Percentiles rank a stretch among this genome's conserved stretches.
Conservation (phyloP, 2,329 filamentous ascomycete species). For the Torrubiella hemipterigena region DNA sequence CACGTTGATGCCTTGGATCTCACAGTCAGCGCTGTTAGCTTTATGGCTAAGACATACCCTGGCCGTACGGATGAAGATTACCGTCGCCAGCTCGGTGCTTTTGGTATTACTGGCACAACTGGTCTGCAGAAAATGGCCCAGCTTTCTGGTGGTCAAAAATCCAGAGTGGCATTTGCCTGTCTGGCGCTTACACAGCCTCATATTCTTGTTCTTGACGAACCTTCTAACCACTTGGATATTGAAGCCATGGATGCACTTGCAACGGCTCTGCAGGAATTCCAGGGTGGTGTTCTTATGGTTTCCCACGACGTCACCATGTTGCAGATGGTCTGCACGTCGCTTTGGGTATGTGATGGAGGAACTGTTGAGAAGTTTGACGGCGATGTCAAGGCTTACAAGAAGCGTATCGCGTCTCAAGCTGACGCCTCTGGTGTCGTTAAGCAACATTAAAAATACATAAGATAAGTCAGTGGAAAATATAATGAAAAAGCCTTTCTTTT, state of each 20-base stretch:
- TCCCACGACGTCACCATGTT: constrained; percentile 99
- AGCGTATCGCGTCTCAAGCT: constrained; percentile 82
- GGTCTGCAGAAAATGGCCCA: constrained; percentile 92
- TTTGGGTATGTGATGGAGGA: constrained; percentile 95
- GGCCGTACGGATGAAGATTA: constrained; percentile 95
- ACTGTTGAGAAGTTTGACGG: constrained; percentile 94
- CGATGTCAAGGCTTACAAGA: constrained; percentile 95
- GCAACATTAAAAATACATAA: constrained; percentile 33
- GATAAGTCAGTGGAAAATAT: too few species aligned
- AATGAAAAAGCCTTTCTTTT: too few species aligned
- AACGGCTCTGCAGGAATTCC: constrained; percentile 70
- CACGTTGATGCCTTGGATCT: constrained; percentile 94
- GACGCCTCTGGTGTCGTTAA: constrained; percentile 78
- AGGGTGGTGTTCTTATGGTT: constrained; percentile 95
- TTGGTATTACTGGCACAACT: constrained; percentile 84
- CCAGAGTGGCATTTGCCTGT: constrained; percentile 95
- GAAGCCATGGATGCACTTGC: constrained; percentile 96
- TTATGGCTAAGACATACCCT: constrained; percentile 89
- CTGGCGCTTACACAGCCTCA: constrained; percentile 88
- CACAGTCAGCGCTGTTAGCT: constrained; percentile 77
- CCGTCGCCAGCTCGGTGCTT: constrained; percentile 83
- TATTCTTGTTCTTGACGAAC: constrained; percentile 95
- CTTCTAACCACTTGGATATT: constrained; percentile 97
- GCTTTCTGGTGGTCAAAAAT: constrained; percentile 95
- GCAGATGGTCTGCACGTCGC: constrained; percentile 83